Conservation (phyloP, 257 asterid genomes). For the Solanum chmielewskii region DNA sequence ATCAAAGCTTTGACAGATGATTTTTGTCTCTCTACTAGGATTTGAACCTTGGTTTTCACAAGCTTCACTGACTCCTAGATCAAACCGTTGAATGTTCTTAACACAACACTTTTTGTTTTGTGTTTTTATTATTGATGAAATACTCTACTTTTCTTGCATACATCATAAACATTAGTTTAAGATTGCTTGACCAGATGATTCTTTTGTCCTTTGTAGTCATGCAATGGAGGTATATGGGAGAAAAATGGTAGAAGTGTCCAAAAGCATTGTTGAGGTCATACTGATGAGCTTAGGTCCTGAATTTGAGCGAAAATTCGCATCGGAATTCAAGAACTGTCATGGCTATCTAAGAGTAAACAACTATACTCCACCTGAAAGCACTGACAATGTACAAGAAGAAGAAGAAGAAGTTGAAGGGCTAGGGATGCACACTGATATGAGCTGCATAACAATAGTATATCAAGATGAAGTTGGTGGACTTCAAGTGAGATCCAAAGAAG, state of each 20-base stretch:
- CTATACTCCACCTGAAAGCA: slow-evolving; percentile 26
- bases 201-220: slow-evolving; percentile 12
- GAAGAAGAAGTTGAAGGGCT: slow-evolving; percentile 42
- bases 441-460: slow-evolving; percentile 52
- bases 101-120: neutral
- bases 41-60: neutral
- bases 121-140: neutral
- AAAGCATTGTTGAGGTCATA: slow-evolving; percentile 19
- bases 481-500: slow-evolving; percentile 45
- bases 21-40: neutral
- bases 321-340: slow-evolving; percentile 50
- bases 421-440: slow-evolving; percentile 79
- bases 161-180: neutral
- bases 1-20: neutral
- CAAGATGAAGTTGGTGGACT: slow-evolving; percentile 72
- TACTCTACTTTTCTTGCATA: neutral
- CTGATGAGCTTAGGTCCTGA: slow-evolving; percentile 34
- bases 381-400: slow-evolving; percentile 7
- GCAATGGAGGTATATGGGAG: slow-evolving; percentile 46
- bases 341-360: slow-evolving; percentile 65
- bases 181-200: neutral
- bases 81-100: neutral
- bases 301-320: slow-evolving; percentile 16
- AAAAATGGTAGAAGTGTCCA: slow-evolving; percentile 36
- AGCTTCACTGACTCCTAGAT: neutral